Conservation (phyloP, 2,329 filamentous ascomycete species). For the Aureobasidium uvarum region DNA sequence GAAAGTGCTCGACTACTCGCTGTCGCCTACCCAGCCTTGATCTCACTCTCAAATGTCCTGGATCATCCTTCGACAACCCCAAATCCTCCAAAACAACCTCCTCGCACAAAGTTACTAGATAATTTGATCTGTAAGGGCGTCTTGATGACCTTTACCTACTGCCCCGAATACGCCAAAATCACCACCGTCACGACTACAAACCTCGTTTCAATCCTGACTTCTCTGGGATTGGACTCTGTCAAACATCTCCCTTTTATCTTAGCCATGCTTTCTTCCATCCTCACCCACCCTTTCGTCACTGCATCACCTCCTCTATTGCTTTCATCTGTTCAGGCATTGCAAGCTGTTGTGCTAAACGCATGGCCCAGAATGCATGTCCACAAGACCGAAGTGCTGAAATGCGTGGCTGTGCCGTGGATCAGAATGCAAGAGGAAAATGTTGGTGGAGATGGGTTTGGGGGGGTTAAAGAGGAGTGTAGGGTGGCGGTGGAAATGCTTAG, state of each 20-base stretch:
- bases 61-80: slow-evolving; percentile 30
- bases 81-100: slow-evolving; percentile 31
- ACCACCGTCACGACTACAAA: slow-evolving; percentile 57
- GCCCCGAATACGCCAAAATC: slow-evolving; percentile 58
- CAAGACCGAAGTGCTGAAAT: slow-evolving; percentile 62
- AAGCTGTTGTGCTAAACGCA: slow-evolving; percentile 59
- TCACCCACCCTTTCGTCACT: slow-evolving; percentile 67
- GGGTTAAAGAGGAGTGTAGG: slow-evolving; percentile 30
- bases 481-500: slow-evolving; percentile 33
- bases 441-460: slow-evolving; percentile 14
- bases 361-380: slow-evolving; percentile 68
- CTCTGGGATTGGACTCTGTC: slow-evolving; percentile 60
- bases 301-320: slow-evolving; percentile 55
- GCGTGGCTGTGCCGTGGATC: slow-evolving; percentile 48
- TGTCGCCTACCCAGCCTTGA: slow-evolving; percentile 65
- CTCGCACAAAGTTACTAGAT: slow-evolving; percentile 44
- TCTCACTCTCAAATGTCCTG: slow-evolving; percentile 50
- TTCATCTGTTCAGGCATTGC: slow-evolving; percentile 55
- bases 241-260: slow-evolving; percentile 70
- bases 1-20: slow-evolving; percentile 66
- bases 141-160: slow-evolving; percentile 53
- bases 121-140: slow-evolving; percentile 45
- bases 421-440: slow-evolving; percentile 29
- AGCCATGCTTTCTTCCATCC: slow-evolving; percentile 61
- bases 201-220: slow-evolving; percentile 51